Evolutionary conservation across 371 early-diverging fungal genomes (phyloP).

Genomic region (Mortierella sp.): DNA sequence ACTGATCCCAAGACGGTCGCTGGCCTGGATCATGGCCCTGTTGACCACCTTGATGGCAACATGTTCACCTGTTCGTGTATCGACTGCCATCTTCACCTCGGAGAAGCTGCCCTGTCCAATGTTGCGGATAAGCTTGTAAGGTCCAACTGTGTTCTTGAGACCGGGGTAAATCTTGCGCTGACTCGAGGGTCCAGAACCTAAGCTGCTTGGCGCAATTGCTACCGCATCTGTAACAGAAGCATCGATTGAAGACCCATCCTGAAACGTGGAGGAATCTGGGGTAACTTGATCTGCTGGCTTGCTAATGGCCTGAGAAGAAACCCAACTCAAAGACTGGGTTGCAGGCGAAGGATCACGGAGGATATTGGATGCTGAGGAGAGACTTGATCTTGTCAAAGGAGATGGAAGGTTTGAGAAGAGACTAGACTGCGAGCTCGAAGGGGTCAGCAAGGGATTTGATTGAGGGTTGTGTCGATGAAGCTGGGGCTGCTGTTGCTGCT

Average conservation of each 20-base stretch:
- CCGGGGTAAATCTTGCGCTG: constrained; percentile 45
- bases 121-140: constrained; percentile 40
- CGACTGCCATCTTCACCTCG: constrained; percentile 51
- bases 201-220: constrained; percentile 11
- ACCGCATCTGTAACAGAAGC: not conserved
- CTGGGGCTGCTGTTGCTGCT: constrained; percentile 6
- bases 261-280: constrained; percentile 9
- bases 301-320: constrained; percentile 13
- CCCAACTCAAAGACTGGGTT: constrained; percentile 12
- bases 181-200: not conserved
- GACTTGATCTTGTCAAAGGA: constrained; percentile 28
- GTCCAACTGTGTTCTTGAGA: constrained; percentile 48
- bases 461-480: constrained; percentile 1
- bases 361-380: constrained; percentile 15
- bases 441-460: constrained; percentile 36
- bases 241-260: constrained; percentile 7
- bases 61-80: constrained; percentile 43
- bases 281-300: constrained; percentile 13
- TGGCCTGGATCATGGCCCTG: constrained; percentile 43
- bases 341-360: constrained; percentile 15
- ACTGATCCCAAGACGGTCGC: constrained; percentile 41
- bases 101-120: constrained; percentile 56
- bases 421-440: constrained; percentile 45
- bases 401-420: constrained; percentile 49
- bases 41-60: constrained; percentile 55